Base-by-base conservation (phyloP, 2,329 filamentous ascomycete species). In the Penicillium hesseltinei region DNA sequence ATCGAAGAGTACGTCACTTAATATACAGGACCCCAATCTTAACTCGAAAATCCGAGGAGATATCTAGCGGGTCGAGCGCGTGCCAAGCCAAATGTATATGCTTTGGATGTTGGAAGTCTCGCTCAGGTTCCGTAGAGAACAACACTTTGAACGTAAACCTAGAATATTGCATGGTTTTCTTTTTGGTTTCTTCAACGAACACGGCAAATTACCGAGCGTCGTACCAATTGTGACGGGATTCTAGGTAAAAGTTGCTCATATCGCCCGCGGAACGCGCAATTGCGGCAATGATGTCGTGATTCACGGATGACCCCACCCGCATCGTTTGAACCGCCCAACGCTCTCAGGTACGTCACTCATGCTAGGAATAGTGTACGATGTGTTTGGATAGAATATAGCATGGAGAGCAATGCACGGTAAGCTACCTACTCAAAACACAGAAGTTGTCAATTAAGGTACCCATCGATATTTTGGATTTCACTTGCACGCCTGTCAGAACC, bases 221-320 rank as follows among this genome's bases (percentile, higher is more conserved):
- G 13, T 27, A 13, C 40, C 19, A 56, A 40, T 19, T 15, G 8
- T 6, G 23, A 17, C 1, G 15, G 19, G 5, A 29, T 29, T 19
- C n/a, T 33, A 42, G 25, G 31, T n/a, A 15, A 15, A 35, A 27
- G 21, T 47, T 56, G 49, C 49, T 53, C 44, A 56, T 46, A 36
- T 35, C 8, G 40, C 8, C 35, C 27, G 3, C 17, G 27, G 42
- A 58, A 58, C 21, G 46, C 56, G 56, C 56, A 50, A 58, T 58
- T 47, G 52, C 29, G 36, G 46, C 52, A n/a, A 21, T 47, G 52
- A 56, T 58, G 52, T 58, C 56, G 56, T 58, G 56, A 58, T 52
- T 25, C 21, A 33, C 31, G n/a, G 29, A 45, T 43, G 15, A 23
- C 44, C 44, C 55, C 55, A 57, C 50, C 27, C 25, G 4, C 46